Percentiles rank a stretch among this genome's conserved stretches.
Evolutionary conservation across 257 asterid genomes (phyloP).

Genomic region (Salvia miltiorrhiza): DNA sequence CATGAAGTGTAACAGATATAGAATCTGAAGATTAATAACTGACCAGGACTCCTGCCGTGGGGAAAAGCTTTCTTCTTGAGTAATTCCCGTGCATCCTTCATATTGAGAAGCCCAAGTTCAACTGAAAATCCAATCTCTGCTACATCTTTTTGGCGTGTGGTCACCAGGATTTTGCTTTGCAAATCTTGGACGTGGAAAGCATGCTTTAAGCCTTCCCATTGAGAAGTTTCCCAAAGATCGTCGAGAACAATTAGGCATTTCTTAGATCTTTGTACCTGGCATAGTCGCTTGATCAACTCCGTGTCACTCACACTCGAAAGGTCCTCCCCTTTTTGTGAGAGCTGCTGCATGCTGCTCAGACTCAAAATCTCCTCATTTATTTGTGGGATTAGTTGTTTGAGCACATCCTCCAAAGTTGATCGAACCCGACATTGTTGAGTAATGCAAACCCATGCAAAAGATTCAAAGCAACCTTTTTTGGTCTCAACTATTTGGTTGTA

Average conservation of each 20-base stretch:
- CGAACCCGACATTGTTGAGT: not conserved
- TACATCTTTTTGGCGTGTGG: not conserved
- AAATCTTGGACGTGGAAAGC: not conserved
- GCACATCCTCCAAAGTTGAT: not conserved
- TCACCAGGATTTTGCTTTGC: not conserved
- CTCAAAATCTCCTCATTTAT: not conserved
- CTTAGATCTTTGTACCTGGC: not conserved
- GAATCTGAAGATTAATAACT: not conserved
- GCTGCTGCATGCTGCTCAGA: not conserved
- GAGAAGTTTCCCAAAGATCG: conserved; percentile 1
- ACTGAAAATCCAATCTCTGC: not conserved
- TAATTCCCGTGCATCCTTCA: conserved; percentile 8
- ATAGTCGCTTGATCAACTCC: not conserved
- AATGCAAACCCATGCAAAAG: not conserved
- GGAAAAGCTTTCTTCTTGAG: conserved; percentile 23
- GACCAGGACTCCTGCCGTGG: not conserved
- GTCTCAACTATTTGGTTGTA: not conserved
- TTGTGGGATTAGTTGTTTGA: not conserved
- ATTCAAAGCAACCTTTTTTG: not conserved
- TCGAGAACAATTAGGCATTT: conserved; percentile 10
- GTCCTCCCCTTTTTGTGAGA: not conserved
- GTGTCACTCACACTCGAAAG: not conserved
- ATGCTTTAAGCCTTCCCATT: conserved; percentile 2
- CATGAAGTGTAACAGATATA: too few species aligned
- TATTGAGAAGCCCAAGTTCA: not conserved